Evolutionary conservation across 2,329 filamentous ascomycete genomes (phyloP).

Genomic region (Moelleriella libera): DNA sequence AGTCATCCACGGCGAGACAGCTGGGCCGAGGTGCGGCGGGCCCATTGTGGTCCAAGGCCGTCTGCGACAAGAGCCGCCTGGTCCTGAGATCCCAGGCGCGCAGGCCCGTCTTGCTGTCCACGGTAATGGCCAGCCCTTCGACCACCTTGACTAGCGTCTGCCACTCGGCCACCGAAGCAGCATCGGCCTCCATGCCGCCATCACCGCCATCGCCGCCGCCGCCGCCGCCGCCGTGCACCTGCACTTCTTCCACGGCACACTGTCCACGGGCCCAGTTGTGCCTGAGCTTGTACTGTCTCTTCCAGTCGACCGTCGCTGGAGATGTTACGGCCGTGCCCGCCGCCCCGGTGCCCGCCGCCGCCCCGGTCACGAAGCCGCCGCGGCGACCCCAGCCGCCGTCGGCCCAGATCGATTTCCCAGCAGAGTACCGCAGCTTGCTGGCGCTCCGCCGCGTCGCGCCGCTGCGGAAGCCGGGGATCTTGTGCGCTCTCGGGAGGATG

Average conservation of each 20-base stretch:
- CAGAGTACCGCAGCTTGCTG: slow-evolving; percentile 29
- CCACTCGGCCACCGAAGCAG: slow-evolving; percentile 16
- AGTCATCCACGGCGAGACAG: slow-evolving; percentile 51
- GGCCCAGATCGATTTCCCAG: slow-evolving; percentile 28
- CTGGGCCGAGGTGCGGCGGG: slow-evolving; percentile 30
- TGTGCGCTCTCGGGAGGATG: slow-evolving; percentile 65
- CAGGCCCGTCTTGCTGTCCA: slow-evolving; percentile 53
- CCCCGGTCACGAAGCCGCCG: slow-evolving; percentile 23
- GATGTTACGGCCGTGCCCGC: slow-evolving; percentile 1
- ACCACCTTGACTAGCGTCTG: slow-evolving; percentile 63
- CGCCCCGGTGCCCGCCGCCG: slow-evolving; percentile 31
- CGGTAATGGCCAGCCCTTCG: slow-evolving; percentile 66
- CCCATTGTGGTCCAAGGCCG: slow-evolving; percentile 15
- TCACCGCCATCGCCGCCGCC: too few species aligned
- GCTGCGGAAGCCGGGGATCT: slow-evolving; percentile 51
- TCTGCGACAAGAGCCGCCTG: slow-evolving; percentile 42
- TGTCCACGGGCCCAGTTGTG: slow-evolving; percentile 84
- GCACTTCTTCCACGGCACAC: slow-evolving; percentile 67
- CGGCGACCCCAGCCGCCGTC: slow-evolving; percentile 23
- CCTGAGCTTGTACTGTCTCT: slow-evolving; percentile 71
- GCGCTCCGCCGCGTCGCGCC: slow-evolving; percentile 11
- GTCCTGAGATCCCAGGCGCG: slow-evolving; percentile 65
- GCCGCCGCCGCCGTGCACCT: slow-evolving; percentile 25
- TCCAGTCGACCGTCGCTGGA: slow-evolving; percentile 54
- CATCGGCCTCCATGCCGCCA: slow-evolving; percentile 14